Evolutionary conservation across 2,329 filamentous ascomycete species (phyloP).

Genomic region (Dendryphion nanum): DNA sequence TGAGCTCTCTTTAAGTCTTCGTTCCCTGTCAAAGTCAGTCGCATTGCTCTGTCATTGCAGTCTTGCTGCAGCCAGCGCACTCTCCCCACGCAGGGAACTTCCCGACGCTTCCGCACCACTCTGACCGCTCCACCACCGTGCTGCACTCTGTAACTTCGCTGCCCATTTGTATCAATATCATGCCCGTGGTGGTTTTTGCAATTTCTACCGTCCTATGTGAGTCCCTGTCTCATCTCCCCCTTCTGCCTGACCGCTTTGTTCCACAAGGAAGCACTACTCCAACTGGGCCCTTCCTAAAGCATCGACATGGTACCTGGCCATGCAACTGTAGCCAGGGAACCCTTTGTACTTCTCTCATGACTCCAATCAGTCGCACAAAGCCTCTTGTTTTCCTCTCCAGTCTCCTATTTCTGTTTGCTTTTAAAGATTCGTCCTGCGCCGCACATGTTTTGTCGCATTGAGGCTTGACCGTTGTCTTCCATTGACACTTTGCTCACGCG

Average conservation of each 20-base stretch:
- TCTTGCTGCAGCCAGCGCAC: slow-evolving; percentile 26
- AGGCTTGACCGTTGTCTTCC: neutral
- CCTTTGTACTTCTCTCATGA: slow-evolving; percentile 36
- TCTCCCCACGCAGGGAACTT: slow-evolving; percentile 22
- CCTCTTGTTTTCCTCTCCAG: slow-evolving; percentile 9
- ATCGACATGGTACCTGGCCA: slow-evolving; percentile 28
- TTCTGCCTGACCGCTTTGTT: slow-evolving; percentile 14
- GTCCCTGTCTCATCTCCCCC: slow-evolving; percentile 37
- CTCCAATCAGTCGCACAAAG: slow-evolving; percentile 29
- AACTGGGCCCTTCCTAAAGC: slow-evolving; percentile 29
- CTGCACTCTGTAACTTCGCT: slow-evolving; percentile 20
- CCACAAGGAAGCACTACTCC: slow-evolving; percentile 8
- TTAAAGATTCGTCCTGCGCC: slow-evolving; percentile 20
- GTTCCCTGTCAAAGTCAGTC: slow-evolving; percentile 18
- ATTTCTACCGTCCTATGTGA: slow-evolving; percentile 22
- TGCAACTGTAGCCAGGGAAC: slow-evolving; percentile 28
- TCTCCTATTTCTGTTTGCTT: slow-evolving; percentile 12
- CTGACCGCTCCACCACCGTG: slow-evolving; percentile 26
- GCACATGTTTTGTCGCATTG: too few relatives aligned
- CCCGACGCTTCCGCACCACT: slow-evolving; percentile 30
- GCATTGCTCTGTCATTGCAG: slow-evolving; percentile 18
- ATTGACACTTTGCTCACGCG: slow-evolving; percentile 21
- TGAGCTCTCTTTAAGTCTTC: slow-evolving; percentile 10
- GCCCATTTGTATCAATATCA: slow-evolving; percentile 23
- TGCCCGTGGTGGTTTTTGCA: slow-evolving; percentile 21